Conservation (phyloP, 129 eudicot species). For the Heracleum sosnowskyi region DNA sequence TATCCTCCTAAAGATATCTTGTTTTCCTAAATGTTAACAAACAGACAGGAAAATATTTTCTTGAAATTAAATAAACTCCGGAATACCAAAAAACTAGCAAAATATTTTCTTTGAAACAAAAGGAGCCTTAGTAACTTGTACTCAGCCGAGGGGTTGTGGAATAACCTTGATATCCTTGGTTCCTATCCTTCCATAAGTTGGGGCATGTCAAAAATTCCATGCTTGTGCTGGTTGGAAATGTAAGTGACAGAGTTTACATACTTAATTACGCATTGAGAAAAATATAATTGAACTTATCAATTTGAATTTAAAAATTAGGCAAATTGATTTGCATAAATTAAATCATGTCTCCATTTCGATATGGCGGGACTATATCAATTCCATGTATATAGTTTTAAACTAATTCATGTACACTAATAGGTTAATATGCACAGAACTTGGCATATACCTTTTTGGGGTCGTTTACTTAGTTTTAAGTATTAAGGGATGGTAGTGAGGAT, state of each 20-base stretch:
- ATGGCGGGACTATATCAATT: background rate
- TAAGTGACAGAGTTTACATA: background rate
- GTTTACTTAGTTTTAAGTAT: too few species aligned
- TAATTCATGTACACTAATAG: background rate
- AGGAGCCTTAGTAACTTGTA: background rate
- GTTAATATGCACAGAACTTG: too few species aligned
- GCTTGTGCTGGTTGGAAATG: background rate
- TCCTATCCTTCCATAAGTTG: background rate
- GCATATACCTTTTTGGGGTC: too few species aligned
- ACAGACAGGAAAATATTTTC: background rate
- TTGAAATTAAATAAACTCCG: background rate
- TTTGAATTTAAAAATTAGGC: background rate
- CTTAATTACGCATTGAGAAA: background rate
- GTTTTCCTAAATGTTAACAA: background rate
- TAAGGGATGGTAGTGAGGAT: too few species aligned
- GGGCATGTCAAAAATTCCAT: background rate
- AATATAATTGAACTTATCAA: background rate
- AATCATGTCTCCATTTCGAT: background rate
- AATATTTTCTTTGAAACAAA: background rate
- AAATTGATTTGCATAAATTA: background rate
- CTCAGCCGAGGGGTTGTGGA: background rate
- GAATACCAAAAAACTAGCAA: background rate
- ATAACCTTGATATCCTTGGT: background rate
- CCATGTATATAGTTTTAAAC: background rate
- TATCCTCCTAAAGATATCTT: background rate